Base-by-base conservation (phyloP, 208 protist species). In the Kentomonas sorsogonicus region DNA sequence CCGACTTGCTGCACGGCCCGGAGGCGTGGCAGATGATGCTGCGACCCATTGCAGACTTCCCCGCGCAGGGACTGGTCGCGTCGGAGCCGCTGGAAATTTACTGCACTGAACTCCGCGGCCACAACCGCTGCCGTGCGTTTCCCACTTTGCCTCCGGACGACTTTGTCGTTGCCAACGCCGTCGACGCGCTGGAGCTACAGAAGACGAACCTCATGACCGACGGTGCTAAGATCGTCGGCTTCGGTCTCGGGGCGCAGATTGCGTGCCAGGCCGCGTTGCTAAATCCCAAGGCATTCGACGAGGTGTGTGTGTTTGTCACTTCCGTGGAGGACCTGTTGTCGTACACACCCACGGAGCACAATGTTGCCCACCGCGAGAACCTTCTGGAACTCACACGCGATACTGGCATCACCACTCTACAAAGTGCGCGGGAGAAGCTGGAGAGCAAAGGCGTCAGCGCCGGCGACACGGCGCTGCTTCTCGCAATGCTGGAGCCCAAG, bases 161-260 rank as follows among this genome's bases (percentile, higher is more conserved):
- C 1, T 88, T 78, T 43, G 63, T 66, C 3, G 48, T 79, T 4
- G 64, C 74, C 7, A 86, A 70, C 15, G 84, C 74, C 3, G 79
- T 74, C 13, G 84, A 91, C 46, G 65, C 90, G 48, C 39, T 77
- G 4, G 64, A 73, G 18, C 61, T 89, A 40, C 72, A 78, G 58
- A 30, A 76, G 31, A n/a, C n/a, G n/a, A 66, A 81, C 40, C 53
- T 94, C 25, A 18, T 86, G 7, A 54, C 65, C 10, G 48, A 48
- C 18, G 67, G 83, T 34, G 72, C 80, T 0, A 66, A 48, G 18
- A 41, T 91, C 4, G 44, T 74, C 25, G 87, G 83, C 18, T n/a
- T 84, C 11, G 84, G 82, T 11, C 88, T 91, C 58, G 87, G 87
- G 25, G 72, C 87, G 36, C 69, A 91, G 59, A 77, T 94, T 0